Evolutionary conservation across 192 early-diverging fungal species (phyloP), one percentile per base, ranked within the genome.

Genomic region (Podila epicladia): DNA sequence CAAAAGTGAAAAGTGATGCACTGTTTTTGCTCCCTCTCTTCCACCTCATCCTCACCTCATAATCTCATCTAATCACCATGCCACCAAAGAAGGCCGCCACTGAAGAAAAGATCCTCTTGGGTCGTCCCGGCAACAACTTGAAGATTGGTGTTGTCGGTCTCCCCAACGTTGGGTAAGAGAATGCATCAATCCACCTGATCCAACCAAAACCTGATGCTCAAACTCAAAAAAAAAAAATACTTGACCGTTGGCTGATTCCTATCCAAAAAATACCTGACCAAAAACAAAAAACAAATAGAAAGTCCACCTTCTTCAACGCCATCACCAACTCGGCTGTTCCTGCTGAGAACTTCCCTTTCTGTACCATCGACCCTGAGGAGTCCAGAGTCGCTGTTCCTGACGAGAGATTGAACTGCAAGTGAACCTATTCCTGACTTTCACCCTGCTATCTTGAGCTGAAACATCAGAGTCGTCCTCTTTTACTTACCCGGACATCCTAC

Each of bases 331-430:
- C 87, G 51, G 74, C 87, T 26, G 91, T 85, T 15, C 84, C 90
- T 26, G 92, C 96, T 55, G 96, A 96, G 79, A 99, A 98, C 90
- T 98, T 96, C 82, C 98, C 98, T 67, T 99, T 99, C 91, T 97
- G 95, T 86, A 98, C 95, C 12, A 87, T 88, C 83, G 96, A 98
- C 74, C 98, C 98, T 22, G 87, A 92, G 58, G 95, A 97, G 86
- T 91, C 95, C 62, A 93, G 96, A 55, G 95, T 95, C 17, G 91
- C 93, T 17, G 97, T 99, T 31, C 96, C 95, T 28, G 97, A 99
- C 85, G 75, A 85, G 94, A 59, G 84, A 84, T 63, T 73, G 87
- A 22, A 11, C 65, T 32, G 32, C 26, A 67, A 58, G 19, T 26
- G n/a, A 33, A 20, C 9, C 24, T 55, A 24, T 55, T 24, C 24